Percentiles rank a stretch among this genome's conserved stretches.
Conservation (phyloP, 805 yeast genomes). For the Sugiyamaella valdiviana region DNA sequence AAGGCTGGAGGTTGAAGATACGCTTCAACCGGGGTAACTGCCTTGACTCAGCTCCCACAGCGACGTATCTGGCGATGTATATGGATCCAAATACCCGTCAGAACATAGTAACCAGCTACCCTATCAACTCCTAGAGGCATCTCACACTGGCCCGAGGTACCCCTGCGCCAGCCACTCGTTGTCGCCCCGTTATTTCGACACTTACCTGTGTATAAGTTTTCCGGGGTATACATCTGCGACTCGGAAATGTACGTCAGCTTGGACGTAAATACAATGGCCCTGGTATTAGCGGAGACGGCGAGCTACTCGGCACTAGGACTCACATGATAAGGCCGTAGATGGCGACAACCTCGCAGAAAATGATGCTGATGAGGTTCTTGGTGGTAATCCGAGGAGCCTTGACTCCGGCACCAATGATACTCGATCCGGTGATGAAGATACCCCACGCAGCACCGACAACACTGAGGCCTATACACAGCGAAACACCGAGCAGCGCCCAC, state of each 20-base stretch:
- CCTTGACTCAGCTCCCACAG: no score
- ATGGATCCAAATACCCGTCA: no score
- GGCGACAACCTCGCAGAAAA: conserved; percentile 98
- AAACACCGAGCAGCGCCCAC: conserved; percentile 94
- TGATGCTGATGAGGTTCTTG: conserved; percentile 90
- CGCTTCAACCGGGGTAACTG: no score
- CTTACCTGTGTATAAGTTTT: conserved; percentile 75
- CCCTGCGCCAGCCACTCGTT: background rate
- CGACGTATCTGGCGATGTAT: no score
- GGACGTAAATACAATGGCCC: conserved; percentile 88
- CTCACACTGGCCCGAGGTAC: background rate
- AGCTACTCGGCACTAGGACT: background rate
- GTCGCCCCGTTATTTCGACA: background rate
- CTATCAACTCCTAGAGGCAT: no score
- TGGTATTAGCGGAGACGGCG: background rate
- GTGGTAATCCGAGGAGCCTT: conserved; percentile 96
- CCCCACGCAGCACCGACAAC: conserved; percentile 99
- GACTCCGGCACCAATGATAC: conserved; percentile 96
- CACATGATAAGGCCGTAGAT: conserved; percentile 90
- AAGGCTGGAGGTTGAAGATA: no score
- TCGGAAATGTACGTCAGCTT: conserved; percentile 64
- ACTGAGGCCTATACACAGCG: conserved; percentile 84
- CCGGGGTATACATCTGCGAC: conserved; percentile 62
- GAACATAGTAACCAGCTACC: no score
- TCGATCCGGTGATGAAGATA: conserved; percentile 88